Evolutionary conservation across 352 stramenopile genomes (phyloP), one percentile per base, ranked within the genome.

Genomic region (Globisporangium iwayamae): DNA sequence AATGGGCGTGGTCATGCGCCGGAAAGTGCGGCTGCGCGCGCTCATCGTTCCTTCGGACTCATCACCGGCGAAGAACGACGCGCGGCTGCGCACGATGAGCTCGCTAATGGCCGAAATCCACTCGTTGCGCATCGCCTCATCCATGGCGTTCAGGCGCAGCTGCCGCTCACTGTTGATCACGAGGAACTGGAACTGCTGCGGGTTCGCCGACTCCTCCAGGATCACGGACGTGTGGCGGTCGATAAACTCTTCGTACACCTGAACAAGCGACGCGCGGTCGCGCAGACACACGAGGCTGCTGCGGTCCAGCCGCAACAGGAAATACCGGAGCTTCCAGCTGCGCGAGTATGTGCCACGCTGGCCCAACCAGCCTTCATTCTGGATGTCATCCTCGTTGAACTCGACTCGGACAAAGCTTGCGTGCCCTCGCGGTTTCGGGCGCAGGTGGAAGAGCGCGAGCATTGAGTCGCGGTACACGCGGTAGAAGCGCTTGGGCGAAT

Each of bases 311-410:
- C 81, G 73, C 4, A 96, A 69, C 43, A 94, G 65, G 43, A 90
- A 96, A 60, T 94, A 96, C 0, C 87, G 81, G 28, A 96, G 75
- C 70, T 93, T 93, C 87, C 87, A 96, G 50, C 77, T 91, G 32
- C 83, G 68, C 18, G 87, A 91, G n/a, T 92, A 69, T 45, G 76
- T 71, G 13, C 87, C 83, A 16, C 83, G 67, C 34, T 87, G 69
- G 0, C 85, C 87, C 0, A 96, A 69, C 87, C 87, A 96, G 0
- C 83, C 87, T 68, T 96, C 83, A 18, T 83, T 78, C 56, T 82
- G 60, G n/a, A 94, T 78, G 34, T 89, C 79, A 1, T 92, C 73
- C 41, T 90, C 74, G 7, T 78, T 74, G 60, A 90, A 94, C n/a
- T 83, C 73, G 41, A 89, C 65, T 4, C 80, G 77, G 28, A 74